Conservation (phyloP, 2,329 filamentous ascomycete genomes). For the Sclerotinia trifoliorum region DNA sequence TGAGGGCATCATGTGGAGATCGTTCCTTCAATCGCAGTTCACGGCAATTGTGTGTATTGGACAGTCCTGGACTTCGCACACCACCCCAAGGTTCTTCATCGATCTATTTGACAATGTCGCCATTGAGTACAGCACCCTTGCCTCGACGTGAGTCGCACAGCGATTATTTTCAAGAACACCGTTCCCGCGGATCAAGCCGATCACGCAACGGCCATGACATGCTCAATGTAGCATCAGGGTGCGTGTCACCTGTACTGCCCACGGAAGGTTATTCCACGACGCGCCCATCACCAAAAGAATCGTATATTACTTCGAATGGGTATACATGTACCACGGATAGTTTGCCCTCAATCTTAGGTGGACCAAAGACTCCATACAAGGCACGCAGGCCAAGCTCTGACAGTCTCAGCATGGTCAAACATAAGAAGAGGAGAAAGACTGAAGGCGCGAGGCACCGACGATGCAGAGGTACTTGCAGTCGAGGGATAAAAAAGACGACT, state of each 20-base stretch:
- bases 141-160: background rate
- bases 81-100: background rate
- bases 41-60: conserved; percentile 1
- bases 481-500: background rate
- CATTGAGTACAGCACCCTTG: conserved; percentile 1
- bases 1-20: background rate
- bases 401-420: conserved; percentile 31
- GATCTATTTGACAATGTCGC: background rate
- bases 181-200: background rate
- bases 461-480: conserved; percentile 20
- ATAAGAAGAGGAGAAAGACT: conserved; percentile 23
- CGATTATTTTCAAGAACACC: conserved; percentile 2
- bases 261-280: background rate
- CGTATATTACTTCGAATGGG: conserved; percentile 23
- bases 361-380: conserved; percentile 28
- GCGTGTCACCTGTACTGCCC: background rate
- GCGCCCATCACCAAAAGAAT: conserved; percentile 23
- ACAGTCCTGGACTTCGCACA: conserved; percentile 2
- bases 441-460: conserved; percentile 15
- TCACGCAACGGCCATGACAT: background rate
- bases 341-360: conserved; percentile 17
- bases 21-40: conserved; percentile 1
- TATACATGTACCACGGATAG: conserved; percentile 27
- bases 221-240: background rate
- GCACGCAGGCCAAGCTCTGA: conserved; percentile 24